A percentile compares a stretch with the other conserved stretches of the same genome.
phyloP scores from a whole-genome alignment of 1,139 yeast genomes.

The Taphrina wiesneri region DNA sequence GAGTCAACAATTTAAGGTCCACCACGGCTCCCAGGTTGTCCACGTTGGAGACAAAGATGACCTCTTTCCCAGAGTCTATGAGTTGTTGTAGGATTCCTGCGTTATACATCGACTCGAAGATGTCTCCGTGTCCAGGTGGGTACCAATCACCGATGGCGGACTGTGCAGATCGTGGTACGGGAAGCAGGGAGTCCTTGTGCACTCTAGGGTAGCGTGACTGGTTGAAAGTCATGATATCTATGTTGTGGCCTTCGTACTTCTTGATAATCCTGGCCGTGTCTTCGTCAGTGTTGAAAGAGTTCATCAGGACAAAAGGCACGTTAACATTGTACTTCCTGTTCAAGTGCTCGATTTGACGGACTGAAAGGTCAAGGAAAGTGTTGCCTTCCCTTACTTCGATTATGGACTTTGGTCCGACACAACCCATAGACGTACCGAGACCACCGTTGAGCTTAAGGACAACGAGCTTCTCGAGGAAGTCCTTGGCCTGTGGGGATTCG shows the following conservation, averaged over 20 bases:
- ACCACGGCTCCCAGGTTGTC: conserved; percentile 98
- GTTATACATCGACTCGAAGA: conserved; percentile 84
- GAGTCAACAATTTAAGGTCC: conserved; percentile 83
- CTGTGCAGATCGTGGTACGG: conserved; percentile 77
- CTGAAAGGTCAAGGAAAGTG: conserved; percentile 90
- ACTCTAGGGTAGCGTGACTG: conserved; percentile 97
- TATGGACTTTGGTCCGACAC: conserved; percentile 97
- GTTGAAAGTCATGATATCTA: conserved; percentile 92
- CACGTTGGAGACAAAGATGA: conserved; percentile 93
- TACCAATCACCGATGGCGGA: conserved; percentile 89
- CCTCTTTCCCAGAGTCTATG: conserved; percentile 90
- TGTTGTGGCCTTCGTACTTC: conserved; percentile 95
- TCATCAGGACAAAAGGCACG: conserved; percentile 95
- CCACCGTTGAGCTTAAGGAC: conserved; percentile 97
- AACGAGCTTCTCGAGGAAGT: conserved; percentile 78
- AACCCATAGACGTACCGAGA: conserved; percentile 98
- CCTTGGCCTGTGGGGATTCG: conserved; percentile 42
- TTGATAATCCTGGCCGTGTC: conserved; percentile 94
- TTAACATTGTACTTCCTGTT: conserved; percentile 88
- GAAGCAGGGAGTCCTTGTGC: conserved; percentile 87
- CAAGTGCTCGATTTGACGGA: conserved; percentile 93
- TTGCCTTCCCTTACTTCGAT: conserved; percentile 98
- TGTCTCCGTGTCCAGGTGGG: conserved; percentile 99
- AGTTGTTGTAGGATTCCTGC: conserved; percentile 91
- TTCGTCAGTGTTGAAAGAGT: conserved; percentile 94